Base-by-base conservation (phyloP, 495 filamentous ascomycete species). In the Neurospora sp. region DNA sequence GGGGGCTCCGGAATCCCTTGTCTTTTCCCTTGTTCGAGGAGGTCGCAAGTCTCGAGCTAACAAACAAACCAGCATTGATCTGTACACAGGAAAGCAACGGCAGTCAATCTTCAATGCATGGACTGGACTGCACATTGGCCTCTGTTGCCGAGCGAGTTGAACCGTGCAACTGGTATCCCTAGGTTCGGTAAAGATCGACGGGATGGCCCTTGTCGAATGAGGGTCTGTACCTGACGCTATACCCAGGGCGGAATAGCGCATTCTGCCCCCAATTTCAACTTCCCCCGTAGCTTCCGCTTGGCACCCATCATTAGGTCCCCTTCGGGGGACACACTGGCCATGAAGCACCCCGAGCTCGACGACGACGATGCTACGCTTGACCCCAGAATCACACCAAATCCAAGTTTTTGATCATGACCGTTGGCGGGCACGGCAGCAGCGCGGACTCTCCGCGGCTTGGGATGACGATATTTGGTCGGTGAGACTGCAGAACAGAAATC, bases 181-280 rank as follows among this genome's bases (percentile, higher is more conserved):
- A 13, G 28, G 62, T 74, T 17, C 36, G 75, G 75, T 48, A 77
- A 36, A 42, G 75, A 77, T 77, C 75, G 62, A 71, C 75, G 34
- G 13, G 13, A 62, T 15, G 28, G 54, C 28, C 54, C 54, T 17
- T 62, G 24, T 62, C 54, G 3, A 62, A 62, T 34, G 54, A 15
- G 8, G 28, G 45, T 43, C 28, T 69, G 69, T 38, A 19, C 59
- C 73, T 74, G 73, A 34, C 24, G 17, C 71, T 17, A 70, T 39
- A 4, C 74, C 70, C n/a, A 39, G 37, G 37, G 31, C 3, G 73
- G 74, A 0, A 45, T 72, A 70, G 74, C 38, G 66, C 24, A 15
- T 13, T 17, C 31, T 69, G 4, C 69, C 28, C 70, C 71, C 78
- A 66, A 66, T 66, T 66, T 66, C 54, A 28, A 19, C 28, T 34